These are phyloP conservation scores for Pseudogymnoascus sp. DNA, from an alignment of 2,329 filamentous ascomycete species.

Conservation along the genomic window DNA sequence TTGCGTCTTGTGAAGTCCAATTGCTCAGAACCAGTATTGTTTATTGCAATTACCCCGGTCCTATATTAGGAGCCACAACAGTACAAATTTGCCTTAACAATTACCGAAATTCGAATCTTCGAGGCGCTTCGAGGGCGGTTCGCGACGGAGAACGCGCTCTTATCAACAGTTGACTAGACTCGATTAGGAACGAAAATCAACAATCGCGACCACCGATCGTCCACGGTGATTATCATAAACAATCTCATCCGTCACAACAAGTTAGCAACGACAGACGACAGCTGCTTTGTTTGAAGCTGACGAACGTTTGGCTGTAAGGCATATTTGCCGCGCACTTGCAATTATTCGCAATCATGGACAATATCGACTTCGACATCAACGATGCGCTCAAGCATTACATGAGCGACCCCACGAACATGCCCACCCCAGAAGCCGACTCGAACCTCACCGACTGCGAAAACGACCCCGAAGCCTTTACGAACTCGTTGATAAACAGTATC, in stretches of 20 bases:
- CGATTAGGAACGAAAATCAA: slow-evolving; percentile 10
- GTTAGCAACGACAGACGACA: not conserved
- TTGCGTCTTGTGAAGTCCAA: not conserved
- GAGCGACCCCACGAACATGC: slow-evolving; percentile 77
- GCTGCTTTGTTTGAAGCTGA: not conserved
- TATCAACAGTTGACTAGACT: not conserved
- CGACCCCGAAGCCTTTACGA: slow-evolving; percentile 76
- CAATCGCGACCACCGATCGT: slow-evolving; percentile 6
- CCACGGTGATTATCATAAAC: slow-evolving; percentile 7
- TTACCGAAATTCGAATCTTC: not conserved
- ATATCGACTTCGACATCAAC: slow-evolving; percentile 89
- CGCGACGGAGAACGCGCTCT: slow-evolving; percentile 8
- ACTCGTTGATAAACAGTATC: slow-evolving; percentile 71
- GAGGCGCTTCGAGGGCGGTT: not conserved
- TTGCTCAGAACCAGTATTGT: not conserved
- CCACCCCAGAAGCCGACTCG: slow-evolving; percentile 77
- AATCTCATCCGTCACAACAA: slow-evolving; percentile 2
- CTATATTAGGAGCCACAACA: not conserved
- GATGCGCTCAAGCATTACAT: slow-evolving; percentile 94
- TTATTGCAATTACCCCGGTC: not conserved
- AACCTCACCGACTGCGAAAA: slow-evolving; percentile 86
- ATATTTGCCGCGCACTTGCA: not conserved
- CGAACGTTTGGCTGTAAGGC: not conserved
- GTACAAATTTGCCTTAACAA: not conserved
- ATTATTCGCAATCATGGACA: slow-evolving; percentile 48